Evolutionary conservation across 2,329 filamentous ascomycete genomes (phyloP).

Genomic region (Monosporascus sp.): DNA sequence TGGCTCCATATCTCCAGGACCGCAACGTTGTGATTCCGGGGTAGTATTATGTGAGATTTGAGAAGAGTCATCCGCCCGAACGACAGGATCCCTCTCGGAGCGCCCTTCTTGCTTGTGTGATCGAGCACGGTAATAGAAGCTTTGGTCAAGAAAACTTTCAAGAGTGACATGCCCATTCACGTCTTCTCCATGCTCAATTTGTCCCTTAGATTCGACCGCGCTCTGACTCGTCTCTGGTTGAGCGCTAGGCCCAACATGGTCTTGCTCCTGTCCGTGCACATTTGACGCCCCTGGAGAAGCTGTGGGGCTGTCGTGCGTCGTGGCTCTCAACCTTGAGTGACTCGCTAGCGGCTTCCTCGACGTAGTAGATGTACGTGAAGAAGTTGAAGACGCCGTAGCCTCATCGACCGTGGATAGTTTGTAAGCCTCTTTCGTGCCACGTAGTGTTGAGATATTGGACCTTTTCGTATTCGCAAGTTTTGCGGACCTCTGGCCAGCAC

Average conservation of each 20-base stretch:
- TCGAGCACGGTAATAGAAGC: constrained; percentile 24
- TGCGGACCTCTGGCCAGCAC: constrained; percentile 6
- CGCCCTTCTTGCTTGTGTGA: constrained; percentile 8
- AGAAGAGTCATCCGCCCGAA: not conserved
- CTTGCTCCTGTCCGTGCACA: not conserved
- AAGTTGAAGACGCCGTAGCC: not conserved
- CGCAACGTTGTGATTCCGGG: constrained; percentile 5
- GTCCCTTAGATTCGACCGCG: not conserved
- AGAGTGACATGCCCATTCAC: constrained; percentile 10
- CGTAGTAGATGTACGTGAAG: not conserved
- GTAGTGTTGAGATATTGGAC: not conserved
- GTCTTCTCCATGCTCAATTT: not conserved
- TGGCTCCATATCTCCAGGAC: not conserved
- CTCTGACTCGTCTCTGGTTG: not conserved
- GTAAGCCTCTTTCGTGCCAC: not conserved
- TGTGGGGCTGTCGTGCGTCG: not conserved
- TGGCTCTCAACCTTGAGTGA: not conserved
- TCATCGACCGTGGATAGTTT: not conserved
- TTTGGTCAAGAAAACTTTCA: constrained; percentile 20
- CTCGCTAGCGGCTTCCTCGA: not conserved
- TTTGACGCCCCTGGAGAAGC: not conserved
- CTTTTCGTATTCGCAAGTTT: constrained; percentile 1
- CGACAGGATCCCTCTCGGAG: not conserved
- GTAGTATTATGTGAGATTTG: not conserved
- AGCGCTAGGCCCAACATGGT: not conserved